These are phyloP conservation scores for Neoconidiobolus thromboides DNA, from an alignment of 371 early-diverging fungal species.

Conservation along the genomic window DNA sequence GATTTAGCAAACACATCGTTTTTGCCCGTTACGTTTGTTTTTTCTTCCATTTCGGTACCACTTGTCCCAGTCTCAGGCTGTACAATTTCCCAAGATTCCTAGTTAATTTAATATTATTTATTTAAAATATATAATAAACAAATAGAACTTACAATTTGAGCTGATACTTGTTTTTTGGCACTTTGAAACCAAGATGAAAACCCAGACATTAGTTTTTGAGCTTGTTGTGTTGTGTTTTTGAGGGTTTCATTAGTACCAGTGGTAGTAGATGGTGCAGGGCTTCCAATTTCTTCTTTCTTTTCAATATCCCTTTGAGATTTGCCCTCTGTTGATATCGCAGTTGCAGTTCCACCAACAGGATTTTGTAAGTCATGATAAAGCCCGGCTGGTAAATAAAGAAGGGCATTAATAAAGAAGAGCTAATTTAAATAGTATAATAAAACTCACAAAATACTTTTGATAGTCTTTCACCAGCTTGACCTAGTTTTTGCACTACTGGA, in stretches of 20 bases:
- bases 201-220: not conserved
- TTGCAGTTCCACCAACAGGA: not conserved
- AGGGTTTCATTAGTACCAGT: not conserved
- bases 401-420: too few relatives aligned
- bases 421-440: not conserved
- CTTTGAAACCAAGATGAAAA: not conserved
- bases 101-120: too few relatives aligned
- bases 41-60: too few relatives aligned
- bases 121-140: too few relatives aligned
- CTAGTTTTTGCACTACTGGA: not conserved
- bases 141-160: not conserved
- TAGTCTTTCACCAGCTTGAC: not conserved
- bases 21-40: too few relatives aligned
- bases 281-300: not conserved
- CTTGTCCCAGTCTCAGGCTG: too few relatives aligned
- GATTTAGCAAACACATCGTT: too few relatives aligned
- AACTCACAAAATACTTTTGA: not conserved
- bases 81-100: too few relatives aligned
- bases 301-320: not conserved
- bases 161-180: not conserved
- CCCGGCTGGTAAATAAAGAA: too few relatives aligned
- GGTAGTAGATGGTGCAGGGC: not conserved
- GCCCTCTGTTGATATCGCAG: not conserved
- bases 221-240: not conserved
- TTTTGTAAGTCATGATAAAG: not conserved